phyloP scores from a whole-genome alignment of 192 early-diverging fungal species.

The Coemansia sp. region DNA sequence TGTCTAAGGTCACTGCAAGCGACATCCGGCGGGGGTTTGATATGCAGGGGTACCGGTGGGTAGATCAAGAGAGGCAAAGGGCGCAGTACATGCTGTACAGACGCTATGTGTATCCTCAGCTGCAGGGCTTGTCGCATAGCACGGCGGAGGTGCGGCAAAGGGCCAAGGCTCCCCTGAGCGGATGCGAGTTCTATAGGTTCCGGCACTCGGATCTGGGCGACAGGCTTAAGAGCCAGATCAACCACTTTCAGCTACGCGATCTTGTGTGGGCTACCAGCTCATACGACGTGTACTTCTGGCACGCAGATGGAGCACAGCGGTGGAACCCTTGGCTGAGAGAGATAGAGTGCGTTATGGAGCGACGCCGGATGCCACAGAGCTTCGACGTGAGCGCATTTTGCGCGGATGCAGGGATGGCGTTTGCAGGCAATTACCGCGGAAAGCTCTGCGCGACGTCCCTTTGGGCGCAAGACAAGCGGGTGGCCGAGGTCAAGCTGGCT shows the following conservation, averaged over 20 bases:
- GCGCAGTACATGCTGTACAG: slow-evolving; percentile 46
- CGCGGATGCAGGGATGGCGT: slow-evolving; percentile 28
- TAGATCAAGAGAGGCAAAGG: slow-evolving; percentile 21
- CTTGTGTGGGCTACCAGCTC: slow-evolving; percentile 44
- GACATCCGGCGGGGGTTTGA: slow-evolving; percentile 43
- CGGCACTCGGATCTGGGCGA: slow-evolving; percentile 26
- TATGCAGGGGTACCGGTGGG: slow-evolving; percentile 59
- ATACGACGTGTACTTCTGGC: slow-evolving; percentile 40
- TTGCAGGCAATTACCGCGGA: slow-evolving; percentile 40
- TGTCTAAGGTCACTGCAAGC: slow-evolving; percentile 16
- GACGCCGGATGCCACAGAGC: slow-evolving; percentile 12
- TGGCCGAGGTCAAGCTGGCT: not conserved
- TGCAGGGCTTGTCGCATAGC: slow-evolving; percentile 50
- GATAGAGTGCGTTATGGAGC: slow-evolving; percentile 13
- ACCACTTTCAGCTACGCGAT: slow-evolving; percentile 49
- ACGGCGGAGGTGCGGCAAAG: slow-evolving; percentile 18
- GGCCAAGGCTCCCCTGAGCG: slow-evolving; percentile 9
- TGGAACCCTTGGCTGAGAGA: slow-evolving; percentile 39
- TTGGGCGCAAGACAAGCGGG: slow-evolving; percentile 4
- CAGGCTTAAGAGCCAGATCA: slow-evolving; percentile 23
- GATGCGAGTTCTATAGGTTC: slow-evolving; percentile 19
- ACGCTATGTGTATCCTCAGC: slow-evolving; percentile 39
- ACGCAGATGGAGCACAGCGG: slow-evolving; percentile 21
- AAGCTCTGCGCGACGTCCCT: slow-evolving; percentile 25
- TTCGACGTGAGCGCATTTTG: slow-evolving; percentile 36